Conservation (phyloP, 257 asterid genomes). For the Lavandula angustifolia region DNA sequence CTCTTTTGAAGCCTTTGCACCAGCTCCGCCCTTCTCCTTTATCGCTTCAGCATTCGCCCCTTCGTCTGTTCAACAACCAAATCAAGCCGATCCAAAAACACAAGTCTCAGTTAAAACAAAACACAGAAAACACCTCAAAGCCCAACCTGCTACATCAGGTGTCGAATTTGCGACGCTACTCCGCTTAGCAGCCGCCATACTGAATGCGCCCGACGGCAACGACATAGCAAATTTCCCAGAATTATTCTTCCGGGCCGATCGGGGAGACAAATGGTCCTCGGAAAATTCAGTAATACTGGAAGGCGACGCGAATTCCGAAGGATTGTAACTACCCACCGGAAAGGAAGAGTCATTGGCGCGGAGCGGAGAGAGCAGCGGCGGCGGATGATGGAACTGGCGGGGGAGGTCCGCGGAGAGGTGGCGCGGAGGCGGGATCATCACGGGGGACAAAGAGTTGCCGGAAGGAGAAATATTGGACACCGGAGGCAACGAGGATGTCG, state of each 20-base stretch:
- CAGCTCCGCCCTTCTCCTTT: constrained; percentile 50
- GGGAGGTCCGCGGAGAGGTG: constrained; percentile 55
- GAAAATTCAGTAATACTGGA: constrained; percentile 52
- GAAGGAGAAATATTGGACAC: constrained; percentile 53
- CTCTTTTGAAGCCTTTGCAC: constrained; percentile 65
- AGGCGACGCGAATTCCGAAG: constrained; percentile 73
- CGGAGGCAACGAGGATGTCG: constrained; percentile 50
- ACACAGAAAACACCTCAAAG: constrained; percentile 6
- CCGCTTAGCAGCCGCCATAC: constrained; percentile 52
- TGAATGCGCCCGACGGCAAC: constrained; percentile 68
- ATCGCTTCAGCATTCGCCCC: constrained; percentile 44
- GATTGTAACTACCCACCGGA: constrained; percentile 83
- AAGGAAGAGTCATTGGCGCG: constrained; percentile 54
- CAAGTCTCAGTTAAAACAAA: neutral
- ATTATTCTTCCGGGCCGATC: constrained; percentile 43
- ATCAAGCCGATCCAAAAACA: constrained; percentile 11
- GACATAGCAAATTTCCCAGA: constrained; percentile 76
- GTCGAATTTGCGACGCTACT: constrained; percentile 42
- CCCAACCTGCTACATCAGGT: constrained; percentile 44
- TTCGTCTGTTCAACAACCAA: constrained; percentile 51
- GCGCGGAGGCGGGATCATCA: constrained; percentile 97
- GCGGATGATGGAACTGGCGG: constrained; percentile 47
- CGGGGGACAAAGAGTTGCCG: constrained; percentile 80
- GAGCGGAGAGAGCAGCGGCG: constrained; percentile 51
- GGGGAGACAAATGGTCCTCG: constrained; percentile 52